Conservation (phyloP, 2,329 filamentous ascomycete genomes). For the Pseudogymnoascus sp. region DNA sequence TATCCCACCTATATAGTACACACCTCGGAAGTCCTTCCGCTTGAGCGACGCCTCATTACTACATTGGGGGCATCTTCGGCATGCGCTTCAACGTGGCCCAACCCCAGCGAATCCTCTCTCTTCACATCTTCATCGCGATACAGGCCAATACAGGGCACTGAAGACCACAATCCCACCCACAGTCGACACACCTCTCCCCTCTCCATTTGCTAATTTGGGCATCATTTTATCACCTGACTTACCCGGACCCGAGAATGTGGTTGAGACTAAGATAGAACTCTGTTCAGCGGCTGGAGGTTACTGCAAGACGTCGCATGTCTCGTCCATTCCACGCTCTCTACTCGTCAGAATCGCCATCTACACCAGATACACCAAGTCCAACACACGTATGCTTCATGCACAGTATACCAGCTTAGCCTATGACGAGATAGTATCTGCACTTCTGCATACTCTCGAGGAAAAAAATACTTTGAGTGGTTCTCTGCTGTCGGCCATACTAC, state of each 20-base stretch:
- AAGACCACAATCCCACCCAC: background rate
- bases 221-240: constrained; percentile 4
- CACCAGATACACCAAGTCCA: background rate
- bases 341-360: background rate
- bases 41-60: constrained; percentile 5
- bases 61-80: background rate
- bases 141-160: background rate
- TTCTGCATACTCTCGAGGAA: background rate
- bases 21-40: background rate
- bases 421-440: background rate
- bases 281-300: constrained; percentile 2
- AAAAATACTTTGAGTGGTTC: background rate
- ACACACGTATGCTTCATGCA: constrained; percentile 4
- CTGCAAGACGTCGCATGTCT: constrained; percentile 1
- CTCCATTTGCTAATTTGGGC: background rate
- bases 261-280: constrained; percentile 2
- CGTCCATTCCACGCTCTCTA: background rate
- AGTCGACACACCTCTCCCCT: background rate
- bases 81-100: constrained; percentile 4
- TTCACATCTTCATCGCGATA: background rate
- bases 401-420: background rate
- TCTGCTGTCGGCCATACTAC: background rate
- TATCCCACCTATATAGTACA: background rate
- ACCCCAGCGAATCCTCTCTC: background rate
- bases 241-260: constrained; percentile 4